Percentiles rank a stretch among this genome's conserved stretches.
phyloP scores from a whole-genome alignment of 179 eudicot species.

The Beta lomatogona region DNA sequence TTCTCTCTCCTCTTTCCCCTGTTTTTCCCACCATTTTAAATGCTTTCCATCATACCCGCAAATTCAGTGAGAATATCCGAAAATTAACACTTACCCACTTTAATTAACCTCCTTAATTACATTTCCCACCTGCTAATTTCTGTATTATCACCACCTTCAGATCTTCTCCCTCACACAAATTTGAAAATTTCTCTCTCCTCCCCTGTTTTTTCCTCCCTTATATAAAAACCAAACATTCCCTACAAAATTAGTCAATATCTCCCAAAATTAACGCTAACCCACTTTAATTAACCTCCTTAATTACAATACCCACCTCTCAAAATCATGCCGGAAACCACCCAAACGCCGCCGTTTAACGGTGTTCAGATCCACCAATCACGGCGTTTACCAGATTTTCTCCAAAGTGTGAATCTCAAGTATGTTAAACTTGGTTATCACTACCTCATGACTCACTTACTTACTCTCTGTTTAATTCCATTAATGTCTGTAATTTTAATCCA shows the following conservation, averaged over 20 bases:
- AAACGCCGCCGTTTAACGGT: constrained; percentile 2
- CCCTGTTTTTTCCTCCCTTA: not conserved
- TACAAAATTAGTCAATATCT: not conserved
- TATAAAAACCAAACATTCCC: not conserved
- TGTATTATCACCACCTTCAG: not conserved
- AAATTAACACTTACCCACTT: constrained; percentile 15
- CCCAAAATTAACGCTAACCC: constrained; percentile 17
- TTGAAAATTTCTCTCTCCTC: constrained; percentile 19
- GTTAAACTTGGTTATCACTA: constrained; percentile 75
- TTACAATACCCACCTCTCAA: constrained; percentile 3
- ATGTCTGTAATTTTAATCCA: constrained; percentile 36
- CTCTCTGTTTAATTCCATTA: constrained; percentile 58
- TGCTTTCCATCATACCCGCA: not conserved
- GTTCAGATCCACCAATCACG: constrained; percentile 44
- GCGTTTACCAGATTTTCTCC: constrained; percentile 64
- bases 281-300: constrained; percentile 22
- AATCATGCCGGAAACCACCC: constrained; percentile 25
- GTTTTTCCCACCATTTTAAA: not conserved
- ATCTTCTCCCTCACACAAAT: not conserved
- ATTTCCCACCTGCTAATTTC: not conserved
- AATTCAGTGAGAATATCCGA: not conserved
- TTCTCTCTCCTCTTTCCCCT: not conserved
- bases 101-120: not conserved
- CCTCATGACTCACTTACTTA: constrained; percentile 52
- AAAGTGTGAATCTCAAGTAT: constrained; percentile 59